Percentiles rank a stretch among this genome's conserved stretches.
These are phyloP conservation scores for Aspergillus sp. DNA, from an alignment of 2,329 filamentous ascomycete genomes.

Conservation along the genomic window DNA sequence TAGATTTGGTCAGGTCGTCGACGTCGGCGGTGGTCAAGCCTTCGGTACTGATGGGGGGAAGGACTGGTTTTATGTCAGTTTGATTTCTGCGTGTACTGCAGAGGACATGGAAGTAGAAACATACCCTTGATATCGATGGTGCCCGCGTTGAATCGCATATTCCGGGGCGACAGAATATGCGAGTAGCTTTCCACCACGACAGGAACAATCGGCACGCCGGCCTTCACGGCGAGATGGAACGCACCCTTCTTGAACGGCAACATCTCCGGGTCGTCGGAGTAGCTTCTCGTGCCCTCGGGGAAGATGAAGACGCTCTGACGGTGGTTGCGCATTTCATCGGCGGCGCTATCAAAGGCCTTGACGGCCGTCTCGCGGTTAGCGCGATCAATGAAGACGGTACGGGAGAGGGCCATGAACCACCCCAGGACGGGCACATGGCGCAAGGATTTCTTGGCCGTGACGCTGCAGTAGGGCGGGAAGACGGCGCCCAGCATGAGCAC, in stretches of 20 bases:
- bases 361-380: slow-evolving; percentile 79
- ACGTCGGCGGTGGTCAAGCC: slow-evolving; percentile 74
- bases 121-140: slow-evolving; percentile 73
- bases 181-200: slow-evolving; percentile 79
- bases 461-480: slow-evolving; percentile 87
- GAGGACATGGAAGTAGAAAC: slow-evolving; percentile 16
- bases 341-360: slow-evolving; percentile 80
- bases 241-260: slow-evolving; percentile 99
- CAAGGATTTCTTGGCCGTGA: slow-evolving; percentile 87
- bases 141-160: slow-evolving; percentile 65
- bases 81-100: slow-evolving; percentile 3
- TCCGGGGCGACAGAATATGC: slow-evolving; percentile 66
- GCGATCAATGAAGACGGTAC: slow-evolving; percentile 93
- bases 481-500: slow-evolving; percentile 85
- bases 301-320: slow-evolving; percentile 61
- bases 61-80: slow-evolving; percentile 53
- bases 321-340: slow-evolving; percentile 70
- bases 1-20: slow-evolving; percentile 66
- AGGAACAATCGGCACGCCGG: slow-evolving; percentile 88
- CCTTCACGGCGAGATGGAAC: slow-evolving; percentile 93
- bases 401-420: slow-evolving; percentile 89
- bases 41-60: slow-evolving; percentile 76
- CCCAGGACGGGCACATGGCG: slow-evolving; percentile 80
- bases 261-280: slow-evolving; percentile 75
- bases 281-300: slow-evolving; percentile 85